Evolutionary conservation across 2,329 filamentous ascomycete genomes (phyloP).

Genomic region (Macrophomina phaseolina): DNA sequence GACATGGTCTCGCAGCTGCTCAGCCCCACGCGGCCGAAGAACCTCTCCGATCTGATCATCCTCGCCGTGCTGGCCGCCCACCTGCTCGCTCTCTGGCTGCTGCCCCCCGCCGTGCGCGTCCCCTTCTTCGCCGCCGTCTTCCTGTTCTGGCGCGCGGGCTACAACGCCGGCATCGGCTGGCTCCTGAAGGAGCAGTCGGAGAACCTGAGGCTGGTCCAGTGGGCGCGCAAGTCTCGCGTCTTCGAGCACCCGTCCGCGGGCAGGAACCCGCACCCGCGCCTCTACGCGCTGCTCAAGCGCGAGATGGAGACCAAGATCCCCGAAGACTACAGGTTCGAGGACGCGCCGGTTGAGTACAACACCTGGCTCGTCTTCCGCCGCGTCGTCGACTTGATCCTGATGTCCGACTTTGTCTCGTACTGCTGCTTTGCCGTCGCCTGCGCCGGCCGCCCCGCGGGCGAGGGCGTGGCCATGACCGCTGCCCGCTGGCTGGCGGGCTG

Average conservation of each 20-base stretch:
- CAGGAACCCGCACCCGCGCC: slow-evolving; percentile 78
- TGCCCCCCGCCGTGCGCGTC: slow-evolving; percentile 72
- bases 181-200: slow-evolving; percentile 90
- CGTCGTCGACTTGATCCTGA: slow-evolving; percentile 93
- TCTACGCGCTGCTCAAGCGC: slow-evolving; percentile 82
- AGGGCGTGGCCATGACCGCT: slow-evolving; percentile 70
- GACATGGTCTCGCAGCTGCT: slow-evolving; percentile 99
- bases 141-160: slow-evolving; percentile 88
- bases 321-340: slow-evolving; percentile 89
- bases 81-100: slow-evolving; percentile 72
- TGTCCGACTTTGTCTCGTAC: slow-evolving; percentile 99
- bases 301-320: slow-evolving; percentile 96
- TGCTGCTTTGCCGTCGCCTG: slow-evolving; percentile 94
- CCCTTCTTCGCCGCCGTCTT: slow-evolving; percentile 84
- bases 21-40: slow-evolving; percentile 93
- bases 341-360: slow-evolving; percentile 96
- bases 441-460: slow-evolving; percentile 73
- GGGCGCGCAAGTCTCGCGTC: slow-evolving; percentile 83
- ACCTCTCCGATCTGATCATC: slow-evolving; percentile 82
- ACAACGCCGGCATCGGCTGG: slow-evolving; percentile 93
- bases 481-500: slow-evolving; percentile 82
- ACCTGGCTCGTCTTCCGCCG: slow-evolving; percentile 97
- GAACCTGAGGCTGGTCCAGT: slow-evolving; percentile 81
- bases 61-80: slow-evolving; percentile 78
- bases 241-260: slow-evolving; percentile 85